Conservation (phyloP, 208 protist species). For the Wallacemonas sp. region DNA sequence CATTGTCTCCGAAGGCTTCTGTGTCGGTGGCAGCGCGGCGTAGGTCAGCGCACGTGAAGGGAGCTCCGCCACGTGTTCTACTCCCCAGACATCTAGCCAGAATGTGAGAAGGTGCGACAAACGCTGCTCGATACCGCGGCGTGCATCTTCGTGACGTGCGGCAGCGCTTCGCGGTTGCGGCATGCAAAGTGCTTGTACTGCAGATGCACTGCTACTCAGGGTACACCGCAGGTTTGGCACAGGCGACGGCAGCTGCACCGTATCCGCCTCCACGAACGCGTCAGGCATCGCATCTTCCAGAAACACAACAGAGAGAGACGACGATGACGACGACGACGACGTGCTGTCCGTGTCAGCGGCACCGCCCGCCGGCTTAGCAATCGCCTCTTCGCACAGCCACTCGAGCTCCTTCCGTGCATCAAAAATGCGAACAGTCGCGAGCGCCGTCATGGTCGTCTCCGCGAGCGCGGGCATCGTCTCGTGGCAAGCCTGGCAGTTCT, state of each 20-base stretch:
- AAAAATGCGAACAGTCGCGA: not conserved
- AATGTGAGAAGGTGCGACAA: not conserved
- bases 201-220: not conserved
- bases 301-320: not conserved
- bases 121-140: too few species aligned
- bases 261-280: not conserved
- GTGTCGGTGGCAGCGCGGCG: not conserved
- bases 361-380: too few species aligned
- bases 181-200: not conserved
- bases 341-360: not conserved
- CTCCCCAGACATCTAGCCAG: constrained; percentile 8
- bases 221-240: not conserved
- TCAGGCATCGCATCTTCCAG: not conserved
- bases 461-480: too few species aligned
- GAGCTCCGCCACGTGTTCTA: not conserved
- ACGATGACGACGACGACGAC: not conserved
- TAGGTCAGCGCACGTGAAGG: not conserved
- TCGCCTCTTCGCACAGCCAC: not conserved
- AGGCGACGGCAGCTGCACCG: not conserved
- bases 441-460: not conserved
- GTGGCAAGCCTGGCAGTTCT: too few species aligned
- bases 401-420: not conserved
- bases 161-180: too few species aligned
- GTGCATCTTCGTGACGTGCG: too few species aligned
- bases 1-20: not conserved